Conservation (phyloP, 2,329 filamentous ascomycete species). For the Fusarium falciforme region DNA sequence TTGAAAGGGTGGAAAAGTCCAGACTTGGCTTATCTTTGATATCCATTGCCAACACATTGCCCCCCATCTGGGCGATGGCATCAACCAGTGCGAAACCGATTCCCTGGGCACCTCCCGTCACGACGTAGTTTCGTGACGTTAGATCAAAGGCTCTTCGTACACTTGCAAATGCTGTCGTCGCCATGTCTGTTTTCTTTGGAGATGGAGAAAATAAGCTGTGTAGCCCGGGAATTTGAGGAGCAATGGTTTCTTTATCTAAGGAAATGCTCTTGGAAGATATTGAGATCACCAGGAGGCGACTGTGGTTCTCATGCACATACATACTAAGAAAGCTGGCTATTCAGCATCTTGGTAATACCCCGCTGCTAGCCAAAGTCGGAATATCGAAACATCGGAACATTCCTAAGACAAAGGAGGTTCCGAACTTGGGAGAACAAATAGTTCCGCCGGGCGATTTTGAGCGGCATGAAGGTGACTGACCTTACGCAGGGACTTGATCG, state of each 20-base stretch:
- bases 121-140: constrained; percentile 46
- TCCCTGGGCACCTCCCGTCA: constrained; percentile 52
- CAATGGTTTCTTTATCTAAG: neutral
- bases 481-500: neutral
- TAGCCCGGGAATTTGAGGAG: neutral
- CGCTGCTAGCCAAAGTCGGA: neutral
- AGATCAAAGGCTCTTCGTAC: constrained; percentile 43
- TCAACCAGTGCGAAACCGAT: constrained; percentile 51
- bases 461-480: neutral
- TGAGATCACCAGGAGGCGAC: neutral
- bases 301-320: neutral
- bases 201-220: neutral
- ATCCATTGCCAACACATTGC: constrained; percentile 51
- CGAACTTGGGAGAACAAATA: neutral
- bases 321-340: neutral
- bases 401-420: neutral
- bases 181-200: neutral
- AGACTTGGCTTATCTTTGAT: constrained; percentile 44
- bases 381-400: neutral
- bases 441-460: neutral
- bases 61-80: constrained; percentile 53
- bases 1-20: constrained; percentile 37
- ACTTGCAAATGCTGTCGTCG: neutral
- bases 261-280: neutral
- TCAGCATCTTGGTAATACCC: neutral